Conservation (phyloP, 441 rosid species). For the Adansonia madagascariensis region DNA sequence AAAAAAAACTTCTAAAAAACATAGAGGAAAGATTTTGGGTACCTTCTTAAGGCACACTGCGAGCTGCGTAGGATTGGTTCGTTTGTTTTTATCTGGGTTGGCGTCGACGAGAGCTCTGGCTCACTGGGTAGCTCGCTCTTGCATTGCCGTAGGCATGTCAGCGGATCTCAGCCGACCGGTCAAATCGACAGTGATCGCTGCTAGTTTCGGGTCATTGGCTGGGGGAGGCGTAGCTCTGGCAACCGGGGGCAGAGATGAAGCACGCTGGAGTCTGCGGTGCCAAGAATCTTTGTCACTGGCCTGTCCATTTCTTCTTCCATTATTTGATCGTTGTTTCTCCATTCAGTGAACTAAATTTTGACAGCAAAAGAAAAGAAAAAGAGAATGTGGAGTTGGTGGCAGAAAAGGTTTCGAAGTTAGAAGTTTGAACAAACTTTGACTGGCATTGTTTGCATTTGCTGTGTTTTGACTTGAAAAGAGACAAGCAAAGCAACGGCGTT, state of each 20-base stretch:
- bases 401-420: slow-evolving; percentile 1
- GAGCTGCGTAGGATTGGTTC: slow-evolving; percentile 39
- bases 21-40: background rate
- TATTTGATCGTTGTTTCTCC: slow-evolving; percentile 37
- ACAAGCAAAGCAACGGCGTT: slow-evolving; percentile 1
- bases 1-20: too few species aligned
- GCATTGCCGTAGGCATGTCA: slow-evolving; percentile 51
- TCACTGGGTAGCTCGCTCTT: slow-evolving; percentile 48
- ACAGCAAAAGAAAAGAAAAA: too few species aligned
- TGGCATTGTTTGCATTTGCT: background rate
- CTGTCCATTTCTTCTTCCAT: slow-evolving; percentile 26
- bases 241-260: slow-evolving; percentile 27
- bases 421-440: slow-evolving; percentile 28
- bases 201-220: slow-evolving; percentile 39
- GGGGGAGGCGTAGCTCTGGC: slow-evolving; percentile 18
- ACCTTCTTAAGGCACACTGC: slow-evolving; percentile 58
- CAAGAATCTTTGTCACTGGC: slow-evolving; percentile 26
- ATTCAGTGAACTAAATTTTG: slow-evolving; percentile 21
- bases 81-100: slow-evolving; percentile 29
- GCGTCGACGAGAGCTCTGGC: slow-evolving; percentile 44
- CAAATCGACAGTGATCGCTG: slow-evolving; percentile 45
- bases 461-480: slow-evolving; percentile 21
- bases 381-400: background rate
- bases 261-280: slow-evolving; percentile 26
- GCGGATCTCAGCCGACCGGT: slow-evolving; percentile 57